Evolutionary conservation across 2,329 filamentous ascomycete genomes (phyloP), one percentile per base, ranked within the genome.

Genomic region (Epichloe sylvatica): DNA sequence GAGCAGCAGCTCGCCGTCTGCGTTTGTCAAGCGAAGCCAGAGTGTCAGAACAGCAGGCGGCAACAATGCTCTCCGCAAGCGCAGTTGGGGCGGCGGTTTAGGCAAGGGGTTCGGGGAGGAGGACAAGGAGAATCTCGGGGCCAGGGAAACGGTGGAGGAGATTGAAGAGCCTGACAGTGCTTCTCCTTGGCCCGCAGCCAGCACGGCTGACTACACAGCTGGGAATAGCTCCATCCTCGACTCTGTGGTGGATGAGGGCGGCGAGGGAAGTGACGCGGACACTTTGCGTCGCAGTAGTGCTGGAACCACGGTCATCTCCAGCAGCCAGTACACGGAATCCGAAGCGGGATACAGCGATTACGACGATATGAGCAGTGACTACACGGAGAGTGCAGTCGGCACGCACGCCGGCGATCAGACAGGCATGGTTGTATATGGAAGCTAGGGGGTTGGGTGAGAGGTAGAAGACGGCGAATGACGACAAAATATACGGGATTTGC

Each of bases 1-100:
- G 57, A 86, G 80, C 49, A 82, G 83, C 62, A 91, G 92, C 60
- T 72, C 78, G 35, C 72, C 80, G 5, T 69, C 68, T 7, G 75
- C 78, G 19, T 80, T 78, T 44, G 73, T 94, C 55, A 84, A 83
- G 68, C 77, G 86, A 52, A 90, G 84, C 63, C 84, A 90, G 62
- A 89, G 84, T 51, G 84, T 88, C 56, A 82, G 85, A 58, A 79
- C 78, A 21, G 74, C 80, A 30, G 70, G 67, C 4, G 61, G 56
- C 21, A 71, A 73, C n/a, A 71, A 73, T 25, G 68, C 70, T 0
- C 62, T 78, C 44, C 75, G 84, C 45, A 88, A 89, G 67, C 71
- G 75, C 41, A 87, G 83, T 59, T 88, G 84, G 83, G 79, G 75
- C 33, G 77, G 76, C 15, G 70, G 63, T 49, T 60, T 60, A 42